phyloP scores from a whole-genome alignment of 164 flowering plant species.

The Echeveria elegans region DNA sequence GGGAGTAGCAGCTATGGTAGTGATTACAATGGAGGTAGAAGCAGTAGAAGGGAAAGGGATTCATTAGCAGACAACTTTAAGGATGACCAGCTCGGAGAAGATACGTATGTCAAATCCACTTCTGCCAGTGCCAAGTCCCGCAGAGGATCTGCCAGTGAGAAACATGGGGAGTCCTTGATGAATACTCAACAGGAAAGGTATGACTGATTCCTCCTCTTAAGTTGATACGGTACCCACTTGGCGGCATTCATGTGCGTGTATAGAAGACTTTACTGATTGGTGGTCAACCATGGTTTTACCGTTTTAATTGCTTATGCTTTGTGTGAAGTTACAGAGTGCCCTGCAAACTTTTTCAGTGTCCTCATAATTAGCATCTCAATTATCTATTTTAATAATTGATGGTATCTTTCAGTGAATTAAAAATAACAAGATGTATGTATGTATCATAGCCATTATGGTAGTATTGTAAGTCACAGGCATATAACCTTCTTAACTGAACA shows the following conservation, averaged over 20 bases:
- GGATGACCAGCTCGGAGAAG: slow-evolving; percentile 40
- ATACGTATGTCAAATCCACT: slow-evolving; percentile 30
- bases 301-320: background rate
- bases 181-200: slow-evolving; percentile 41
- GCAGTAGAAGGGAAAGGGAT: slow-evolving; percentile 35
- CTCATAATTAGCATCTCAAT: background rate
- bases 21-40: slow-evolving; percentile 52
- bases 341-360: background rate
- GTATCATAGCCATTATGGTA: too few species aligned
- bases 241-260: background rate
- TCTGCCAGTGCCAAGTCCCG: slow-evolving; percentile 29
- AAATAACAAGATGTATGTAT: too few species aligned
- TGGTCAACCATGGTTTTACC: background rate
- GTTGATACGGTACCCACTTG: background rate
- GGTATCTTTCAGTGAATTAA: too few species aligned
- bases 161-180: slow-evolving; percentile 21
- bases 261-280: background rate
- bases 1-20: slow-evolving; percentile 43
- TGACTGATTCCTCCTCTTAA: background rate
- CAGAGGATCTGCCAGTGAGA: slow-evolving; percentile 25
- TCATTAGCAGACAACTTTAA: slow-evolving; percentile 38
- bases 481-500: background rate
- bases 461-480: background rate
- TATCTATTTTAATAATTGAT: background rate
- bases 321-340: background rate